Evolutionary conservation across 768 basidiomycete species (phyloP).

Genomic region (Termitomyces sp.): DNA sequence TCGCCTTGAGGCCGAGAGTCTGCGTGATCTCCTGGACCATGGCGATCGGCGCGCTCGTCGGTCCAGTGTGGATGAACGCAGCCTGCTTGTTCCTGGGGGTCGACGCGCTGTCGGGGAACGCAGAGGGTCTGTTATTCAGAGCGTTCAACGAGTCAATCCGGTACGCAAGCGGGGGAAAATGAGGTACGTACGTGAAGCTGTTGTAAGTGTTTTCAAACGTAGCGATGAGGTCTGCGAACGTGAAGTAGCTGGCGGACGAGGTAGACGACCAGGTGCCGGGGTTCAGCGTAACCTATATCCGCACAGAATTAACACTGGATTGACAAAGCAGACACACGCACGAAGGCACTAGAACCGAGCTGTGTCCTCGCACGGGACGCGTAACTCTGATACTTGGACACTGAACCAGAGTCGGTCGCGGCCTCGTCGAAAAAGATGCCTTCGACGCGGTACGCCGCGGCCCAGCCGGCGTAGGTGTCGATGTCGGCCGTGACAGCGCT

Average conservation of each 20-base stretch:
- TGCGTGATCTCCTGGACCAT: slow-evolving; percentile 13
- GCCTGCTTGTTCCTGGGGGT: slow-evolving; percentile 22
- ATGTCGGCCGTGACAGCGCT: slow-evolving; percentile 22
- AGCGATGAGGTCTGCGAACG: slow-evolving; percentile 19
- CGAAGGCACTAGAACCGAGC: slow-evolving; percentile 10
- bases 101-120: slow-evolving; percentile 14
- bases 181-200: slow-evolving; percentile 21
- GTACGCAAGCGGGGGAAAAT: too few relatives aligned
- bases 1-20: slow-evolving; percentile 20
- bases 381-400: slow-evolving; percentile 21
- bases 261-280: not conserved
- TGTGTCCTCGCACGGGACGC: slow-evolving; percentile 11
- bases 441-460: slow-evolving; percentile 20
- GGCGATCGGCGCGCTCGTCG: slow-evolving; percentile 17
- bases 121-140: slow-evolving; percentile 15
- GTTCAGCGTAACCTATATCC: not conserved
- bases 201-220: slow-evolving; percentile 23
- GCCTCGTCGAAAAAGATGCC: slow-evolving; percentile 36
- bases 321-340: slow-evolving; percentile 8
- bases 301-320: not conserved
- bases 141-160: not conserved
- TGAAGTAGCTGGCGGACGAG: not conserved
- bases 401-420: slow-evolving; percentile 5
- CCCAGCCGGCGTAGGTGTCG: slow-evolving; percentile 26
- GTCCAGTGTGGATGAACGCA: slow-evolving; percentile 26